These are phyloP conservation scores for Anthracocystis setariae DNA, from an alignment of 1,284 basidiomycete species.

Conservation along the genomic window DNA sequence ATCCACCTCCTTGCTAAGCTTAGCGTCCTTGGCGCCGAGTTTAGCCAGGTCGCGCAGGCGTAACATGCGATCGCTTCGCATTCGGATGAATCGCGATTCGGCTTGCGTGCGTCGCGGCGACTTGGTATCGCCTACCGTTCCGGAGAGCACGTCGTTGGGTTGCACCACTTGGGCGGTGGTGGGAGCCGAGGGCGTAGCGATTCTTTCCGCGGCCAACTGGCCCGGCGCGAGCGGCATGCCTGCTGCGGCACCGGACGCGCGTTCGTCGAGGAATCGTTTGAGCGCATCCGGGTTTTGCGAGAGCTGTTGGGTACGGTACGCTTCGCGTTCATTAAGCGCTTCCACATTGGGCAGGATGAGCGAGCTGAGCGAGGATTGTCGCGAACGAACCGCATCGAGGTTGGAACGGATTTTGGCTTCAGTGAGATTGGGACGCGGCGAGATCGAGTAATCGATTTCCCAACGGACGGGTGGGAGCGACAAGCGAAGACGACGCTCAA, in stretches of 20 bases:
- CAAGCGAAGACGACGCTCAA: constrained; percentile 33
- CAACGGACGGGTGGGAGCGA: constrained; percentile 35
- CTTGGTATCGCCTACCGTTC: constrained; percentile 6
- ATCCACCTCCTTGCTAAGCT: constrained; percentile 13
- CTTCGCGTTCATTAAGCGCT: constrained; percentile 59
- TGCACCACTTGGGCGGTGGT: too few species aligned
- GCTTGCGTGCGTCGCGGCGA: constrained; percentile 23
- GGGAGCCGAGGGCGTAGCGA: too few species aligned
- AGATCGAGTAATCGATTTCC: constrained; percentile 61
- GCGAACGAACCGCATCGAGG: constrained; percentile 41
- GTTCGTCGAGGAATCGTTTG: constrained; percentile 54
- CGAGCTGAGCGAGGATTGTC: constrained; percentile 41
- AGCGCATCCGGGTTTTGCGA: constrained; percentile 53
- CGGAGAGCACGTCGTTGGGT: too few species aligned
- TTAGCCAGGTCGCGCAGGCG: constrained; percentile 53
- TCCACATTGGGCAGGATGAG: constrained; percentile 63
- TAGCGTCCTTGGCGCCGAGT: constrained; percentile 47
- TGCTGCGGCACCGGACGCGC: constrained; percentile 47
- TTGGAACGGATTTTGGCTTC: constrained; percentile 41
- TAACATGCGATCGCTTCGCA: constrained; percentile 39
- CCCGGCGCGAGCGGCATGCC: constrained; percentile 64
- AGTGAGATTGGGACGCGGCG: constrained; percentile 49
- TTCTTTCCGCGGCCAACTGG: constrained; percentile 18
- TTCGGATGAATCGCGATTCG: constrained; percentile 41
- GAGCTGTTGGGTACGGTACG: constrained; percentile 41